A percentile compares a stretch with the other conserved stretches of the same genome.
phyloP scores from a whole-genome alignment of 2,329 filamentous ascomycete species.

The Drechslera avenae region DNA sequence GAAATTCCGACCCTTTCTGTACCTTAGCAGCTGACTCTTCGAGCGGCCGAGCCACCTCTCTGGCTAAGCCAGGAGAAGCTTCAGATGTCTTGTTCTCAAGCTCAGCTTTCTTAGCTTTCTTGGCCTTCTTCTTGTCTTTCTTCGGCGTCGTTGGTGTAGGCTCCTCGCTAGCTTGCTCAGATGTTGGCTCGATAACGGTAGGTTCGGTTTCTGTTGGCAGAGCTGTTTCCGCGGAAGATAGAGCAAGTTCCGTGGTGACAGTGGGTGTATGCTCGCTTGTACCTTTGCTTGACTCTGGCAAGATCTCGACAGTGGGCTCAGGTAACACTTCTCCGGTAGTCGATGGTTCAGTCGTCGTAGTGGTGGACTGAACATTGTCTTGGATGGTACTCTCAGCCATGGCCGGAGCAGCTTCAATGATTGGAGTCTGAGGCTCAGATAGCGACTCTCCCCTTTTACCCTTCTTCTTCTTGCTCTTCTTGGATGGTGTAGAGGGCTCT shows the following conservation, averaged over 20 bases:
- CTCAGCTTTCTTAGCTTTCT: slow-evolving; percentile 25
- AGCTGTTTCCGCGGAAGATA: not conserved
- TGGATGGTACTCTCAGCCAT: slow-evolving; percentile 4
- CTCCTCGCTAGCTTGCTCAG: slow-evolving; percentile 2
- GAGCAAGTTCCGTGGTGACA: not conserved
- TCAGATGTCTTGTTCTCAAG: slow-evolving; percentile 11
- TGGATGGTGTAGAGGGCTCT: slow-evolving; percentile 14
- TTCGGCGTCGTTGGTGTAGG: slow-evolving; percentile 19
- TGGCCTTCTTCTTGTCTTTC: slow-evolving; percentile 34
- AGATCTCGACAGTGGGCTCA: not conserved
- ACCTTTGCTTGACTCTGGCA: not conserved
- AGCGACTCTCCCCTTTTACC: slow-evolving; percentile 28
- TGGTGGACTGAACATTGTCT: not conserved
- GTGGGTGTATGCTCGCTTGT: not conserved
- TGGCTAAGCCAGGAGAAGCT: slow-evolving; percentile 2
- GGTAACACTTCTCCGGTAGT: not conserved
- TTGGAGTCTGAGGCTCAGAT: slow-evolving; percentile 26
- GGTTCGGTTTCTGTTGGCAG: not conserved
- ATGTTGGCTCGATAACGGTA: not conserved
- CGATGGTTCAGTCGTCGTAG: slow-evolving; percentile 2
- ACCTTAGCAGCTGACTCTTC: slow-evolving; percentile 1
- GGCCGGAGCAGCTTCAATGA: slow-evolving; percentile 10
- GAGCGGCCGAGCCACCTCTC: slow-evolving; percentile 3
- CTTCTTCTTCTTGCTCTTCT: slow-evolving; percentile 41
- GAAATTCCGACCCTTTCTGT: not conserved